Conservation (phyloP, 257 asterid genomes). For the Lantana camara region DNA sequence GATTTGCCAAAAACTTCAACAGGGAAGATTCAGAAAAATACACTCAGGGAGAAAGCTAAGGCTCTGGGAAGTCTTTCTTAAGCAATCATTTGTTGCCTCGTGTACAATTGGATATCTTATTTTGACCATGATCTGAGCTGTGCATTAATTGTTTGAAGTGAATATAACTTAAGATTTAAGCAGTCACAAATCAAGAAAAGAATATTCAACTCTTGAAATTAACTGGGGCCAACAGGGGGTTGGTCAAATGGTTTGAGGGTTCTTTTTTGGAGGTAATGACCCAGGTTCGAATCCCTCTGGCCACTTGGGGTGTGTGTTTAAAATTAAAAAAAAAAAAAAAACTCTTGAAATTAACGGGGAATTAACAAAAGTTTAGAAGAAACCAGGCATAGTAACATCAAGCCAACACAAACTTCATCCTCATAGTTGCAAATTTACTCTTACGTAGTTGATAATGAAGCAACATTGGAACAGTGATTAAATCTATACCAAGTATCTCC, state of each 20-base stretch:
- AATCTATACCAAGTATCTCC: slow-evolving; percentile 72
- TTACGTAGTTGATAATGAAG: slow-evolving; percentile 28
- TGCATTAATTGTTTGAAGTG: background rate
- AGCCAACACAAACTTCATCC: slow-evolving; percentile 1
- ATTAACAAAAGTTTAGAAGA: slow-evolving; percentile 7
- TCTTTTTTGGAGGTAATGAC: too few species aligned
- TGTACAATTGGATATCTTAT: background rate
- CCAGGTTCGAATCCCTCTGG: too few species aligned
- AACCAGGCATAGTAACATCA: too few species aligned
- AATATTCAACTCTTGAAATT: too few species aligned
- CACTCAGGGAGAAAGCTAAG: slow-evolving; percentile 54
- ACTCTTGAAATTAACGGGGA: too few species aligned
- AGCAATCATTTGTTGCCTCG: background rate
- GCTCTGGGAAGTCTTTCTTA: slow-evolving; percentile 47
- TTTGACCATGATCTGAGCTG: too few species aligned
- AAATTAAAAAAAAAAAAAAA: too few species aligned
- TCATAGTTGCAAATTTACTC: background rate
- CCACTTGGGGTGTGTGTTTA: too few species aligned
- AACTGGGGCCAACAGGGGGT: too few species aligned
- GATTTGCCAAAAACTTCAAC: slow-evolving; percentile 55
- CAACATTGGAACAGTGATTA: slow-evolving; percentile 49
- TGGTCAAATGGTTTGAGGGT: too few species aligned
- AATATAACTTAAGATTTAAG: too few species aligned
- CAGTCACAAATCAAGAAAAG: too few species aligned
- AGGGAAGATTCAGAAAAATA: slow-evolving; percentile 59